A percentile compares a stretch with the other conserved stretches of the same genome.
Evolutionary conservation across 75 land plant species (phyloP).

Genomic region (Pseudotsuga menziesii): DNA sequence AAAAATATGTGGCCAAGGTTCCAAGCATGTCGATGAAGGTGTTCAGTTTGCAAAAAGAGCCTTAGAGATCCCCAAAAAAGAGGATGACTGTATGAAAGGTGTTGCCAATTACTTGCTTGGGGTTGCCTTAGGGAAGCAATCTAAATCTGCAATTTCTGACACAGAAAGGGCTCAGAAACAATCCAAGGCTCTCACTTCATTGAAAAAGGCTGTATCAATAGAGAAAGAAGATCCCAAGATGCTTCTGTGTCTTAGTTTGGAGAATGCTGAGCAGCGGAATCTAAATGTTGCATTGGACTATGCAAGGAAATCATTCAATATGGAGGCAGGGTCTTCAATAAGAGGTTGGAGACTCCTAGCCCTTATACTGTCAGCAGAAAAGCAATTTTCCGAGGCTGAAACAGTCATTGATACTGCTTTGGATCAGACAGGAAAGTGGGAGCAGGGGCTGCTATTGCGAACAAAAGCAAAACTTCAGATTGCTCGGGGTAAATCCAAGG

Average conservation of each 20-base stretch:
- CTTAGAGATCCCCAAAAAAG: slow-evolving; percentile 18
- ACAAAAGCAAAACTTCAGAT: slow-evolving; percentile 86
- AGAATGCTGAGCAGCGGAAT: slow-evolving; percentile 85
- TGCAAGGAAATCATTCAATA: slow-evolving; percentile 61
- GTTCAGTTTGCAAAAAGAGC: slow-evolving; percentile 48
- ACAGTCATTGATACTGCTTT: slow-evolving; percentile 67
- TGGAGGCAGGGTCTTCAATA: slow-evolving; percentile 63
- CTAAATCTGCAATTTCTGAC: slow-evolving; percentile 45
- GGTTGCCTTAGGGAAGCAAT: slow-evolving; percentile 45
- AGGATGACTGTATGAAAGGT: slow-evolving; percentile 23
- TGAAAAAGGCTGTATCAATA: slow-evolving; percentile 47
- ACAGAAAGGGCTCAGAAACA: slow-evolving; percentile 43
- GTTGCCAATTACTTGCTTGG: slow-evolving; percentile 63
- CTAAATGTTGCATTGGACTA: slow-evolving; percentile 67
- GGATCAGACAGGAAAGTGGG: slow-evolving; percentile 82
- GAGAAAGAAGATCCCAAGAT: slow-evolving; percentile 40
- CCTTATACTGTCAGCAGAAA: slow-evolving; percentile 72
- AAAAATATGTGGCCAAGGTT: slow-evolving; percentile 56
- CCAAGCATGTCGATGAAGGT: slow-evolving; percentile 40
- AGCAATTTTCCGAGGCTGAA: slow-evolving; percentile 79
- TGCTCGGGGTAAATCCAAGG: slow-evolving; percentile 50
- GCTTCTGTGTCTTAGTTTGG: slow-evolving; percentile 55
- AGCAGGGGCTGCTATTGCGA: slow-evolving; percentile 65
- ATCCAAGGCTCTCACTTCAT: slow-evolving; percentile 56
- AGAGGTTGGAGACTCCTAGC: slow-evolving; percentile 74